Conservation (phyloP, 768 basidiomycete species). For the Kwoniella pini region DNA sequence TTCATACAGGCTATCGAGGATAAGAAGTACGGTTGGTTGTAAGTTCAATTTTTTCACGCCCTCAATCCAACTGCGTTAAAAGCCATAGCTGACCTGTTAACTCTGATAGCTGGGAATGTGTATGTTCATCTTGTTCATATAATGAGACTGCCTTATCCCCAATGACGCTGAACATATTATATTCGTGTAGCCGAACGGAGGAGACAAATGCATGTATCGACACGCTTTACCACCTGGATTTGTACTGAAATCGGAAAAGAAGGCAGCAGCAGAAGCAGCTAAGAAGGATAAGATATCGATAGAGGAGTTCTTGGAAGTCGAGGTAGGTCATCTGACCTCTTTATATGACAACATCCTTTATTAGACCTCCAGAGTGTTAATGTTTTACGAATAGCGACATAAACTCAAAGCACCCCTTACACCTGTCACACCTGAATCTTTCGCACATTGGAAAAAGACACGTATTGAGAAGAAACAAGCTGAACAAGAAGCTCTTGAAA, state of each 20-base stretch:
- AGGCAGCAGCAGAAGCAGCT: conserved; percentile 85
- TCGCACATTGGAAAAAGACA: conserved; percentile 93
- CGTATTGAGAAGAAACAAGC: conserved; percentile 93
- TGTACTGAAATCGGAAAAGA: conserved; percentile 89
- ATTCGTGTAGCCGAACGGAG: conserved; percentile 34
- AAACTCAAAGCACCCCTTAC: conserved; percentile 75
- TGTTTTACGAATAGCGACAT: too few relatives aligned
- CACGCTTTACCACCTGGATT: conserved; percentile 96
- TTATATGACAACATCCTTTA: too few relatives aligned
- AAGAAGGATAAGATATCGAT: conserved; percentile 81
- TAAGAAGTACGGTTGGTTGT: conserved; percentile 67
- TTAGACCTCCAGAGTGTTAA: too few relatives aligned
- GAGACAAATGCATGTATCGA: conserved; percentile 82
- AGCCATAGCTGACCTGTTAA: background rate
- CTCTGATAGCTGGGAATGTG: conserved; percentile 55
- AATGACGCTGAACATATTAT: background rate
- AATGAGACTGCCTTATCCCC: background rate
- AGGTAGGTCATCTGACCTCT: conserved; percentile 61
- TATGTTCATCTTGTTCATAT: conserved; percentile 23
- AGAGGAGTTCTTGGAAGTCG: conserved; percentile 96
- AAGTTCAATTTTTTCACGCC: conserved; percentile 29
- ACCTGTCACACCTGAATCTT: conserved; percentile 87
- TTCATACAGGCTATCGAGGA: conserved; percentile 96
- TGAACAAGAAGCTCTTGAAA: conserved; percentile 75
- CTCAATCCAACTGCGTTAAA: background rate